Conservation (phyloP, 1,284 basidiomycete species). For the Cerrena zonata region DNA sequence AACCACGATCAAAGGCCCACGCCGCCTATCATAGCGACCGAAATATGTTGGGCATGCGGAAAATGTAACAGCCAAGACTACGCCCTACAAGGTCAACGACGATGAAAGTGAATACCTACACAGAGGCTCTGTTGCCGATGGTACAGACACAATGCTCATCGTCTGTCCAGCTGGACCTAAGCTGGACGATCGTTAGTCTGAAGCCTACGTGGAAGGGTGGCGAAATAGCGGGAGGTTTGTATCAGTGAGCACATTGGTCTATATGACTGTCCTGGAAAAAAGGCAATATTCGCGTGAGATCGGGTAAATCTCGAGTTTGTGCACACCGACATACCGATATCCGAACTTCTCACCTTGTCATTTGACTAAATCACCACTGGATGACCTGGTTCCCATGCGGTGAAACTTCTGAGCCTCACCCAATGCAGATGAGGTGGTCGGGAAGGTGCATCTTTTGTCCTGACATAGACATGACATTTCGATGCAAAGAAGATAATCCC, state of each 20-base stretch:
- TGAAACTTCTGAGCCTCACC: conserved; percentile 1
- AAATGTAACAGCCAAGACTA: too few relatives aligned
- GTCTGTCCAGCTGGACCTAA: not conserved
- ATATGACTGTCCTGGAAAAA: conserved; percentile 16
- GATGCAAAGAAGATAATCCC: not conserved
- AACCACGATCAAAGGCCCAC: not conserved
- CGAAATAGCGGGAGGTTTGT: conserved; percentile 11
- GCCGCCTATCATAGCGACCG: not conserved
- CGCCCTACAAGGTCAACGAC: too few relatives aligned
- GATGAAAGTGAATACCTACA: too few relatives aligned
- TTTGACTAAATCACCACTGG: conserved; percentile 20
- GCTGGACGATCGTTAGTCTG: not conserved
- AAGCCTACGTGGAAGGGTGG: not conserved
- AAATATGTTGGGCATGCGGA: too few relatives aligned
- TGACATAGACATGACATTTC: not conserved
- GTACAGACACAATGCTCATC: conserved; percentile 1
- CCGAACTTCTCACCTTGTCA: conserved; percentile 23
- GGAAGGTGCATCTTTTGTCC: not conserved
- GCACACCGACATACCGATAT: conserved; percentile 15
- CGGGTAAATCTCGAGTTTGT: conserved; percentile 27
- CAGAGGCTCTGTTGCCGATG: too few relatives aligned
- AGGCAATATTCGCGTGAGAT: conserved; percentile 15
- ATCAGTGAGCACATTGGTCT: conserved; percentile 12
- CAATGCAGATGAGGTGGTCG: not conserved
- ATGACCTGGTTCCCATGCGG: conserved; percentile 6